A percentile compares a stretch with the other conserved stretches of the same genome.
phyloP scores from a whole-genome alignment of 2,329 filamentous ascomycete species.

The Alternaria sp. region DNA sequence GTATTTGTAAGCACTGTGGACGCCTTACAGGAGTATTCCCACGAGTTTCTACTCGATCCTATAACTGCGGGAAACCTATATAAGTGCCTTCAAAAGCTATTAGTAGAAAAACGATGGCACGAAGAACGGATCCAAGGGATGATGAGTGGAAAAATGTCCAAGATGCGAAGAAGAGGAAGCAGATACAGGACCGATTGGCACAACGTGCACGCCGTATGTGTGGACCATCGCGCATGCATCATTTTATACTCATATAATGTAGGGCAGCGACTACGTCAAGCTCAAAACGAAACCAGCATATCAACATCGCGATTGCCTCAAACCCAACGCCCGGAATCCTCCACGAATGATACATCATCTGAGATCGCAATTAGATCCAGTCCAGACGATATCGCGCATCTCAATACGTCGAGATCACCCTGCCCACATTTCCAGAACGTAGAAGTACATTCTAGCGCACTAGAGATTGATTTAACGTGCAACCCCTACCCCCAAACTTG shows the following conservation, averaged over 20 bases:
- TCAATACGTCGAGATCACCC: neutral
- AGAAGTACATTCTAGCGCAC: neutral
- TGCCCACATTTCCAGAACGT: neutral
- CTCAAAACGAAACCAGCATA: neutral
- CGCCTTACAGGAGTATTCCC: neutral
- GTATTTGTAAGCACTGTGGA: neutral
- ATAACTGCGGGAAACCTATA: neutral
- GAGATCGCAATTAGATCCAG: neutral
- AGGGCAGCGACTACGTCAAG: constrained; percentile 19
- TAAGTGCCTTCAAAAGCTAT: neutral
- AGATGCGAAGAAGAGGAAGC: constrained; percentile 48
- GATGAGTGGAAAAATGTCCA: constrained; percentile 45
- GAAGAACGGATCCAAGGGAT: constrained; percentile 27
- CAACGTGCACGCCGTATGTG: constrained; percentile 47
- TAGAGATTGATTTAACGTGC: neutral
- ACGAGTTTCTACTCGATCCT: neutral
- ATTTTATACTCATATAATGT: neutral
- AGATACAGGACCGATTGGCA: constrained; percentile 50
- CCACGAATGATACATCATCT: neutral
- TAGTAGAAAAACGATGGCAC: constrained; percentile 18
- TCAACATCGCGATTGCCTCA: neutral
- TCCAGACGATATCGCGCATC: neutral
- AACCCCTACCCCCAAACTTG: neutral
- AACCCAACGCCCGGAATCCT: neutral
- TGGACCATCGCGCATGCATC: neutral